phyloP scores from a whole-genome alignment of 202 grass and related monocot species.

The Setaria viridis region DNA sequence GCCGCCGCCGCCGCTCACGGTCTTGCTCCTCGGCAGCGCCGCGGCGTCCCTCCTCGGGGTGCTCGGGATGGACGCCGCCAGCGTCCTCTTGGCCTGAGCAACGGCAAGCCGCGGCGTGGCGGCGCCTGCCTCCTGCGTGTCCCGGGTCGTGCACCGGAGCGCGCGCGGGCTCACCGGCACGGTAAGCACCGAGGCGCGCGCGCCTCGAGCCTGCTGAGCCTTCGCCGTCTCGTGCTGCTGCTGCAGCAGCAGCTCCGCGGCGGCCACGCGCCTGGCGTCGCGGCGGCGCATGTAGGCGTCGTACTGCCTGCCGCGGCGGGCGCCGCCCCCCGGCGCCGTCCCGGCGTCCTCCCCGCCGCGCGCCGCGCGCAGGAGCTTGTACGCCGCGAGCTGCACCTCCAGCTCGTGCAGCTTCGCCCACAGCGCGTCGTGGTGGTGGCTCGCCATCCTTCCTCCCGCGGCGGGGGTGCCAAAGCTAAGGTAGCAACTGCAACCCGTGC shows the following conservation, averaged over 20 bases:
- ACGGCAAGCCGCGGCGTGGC: neutral
- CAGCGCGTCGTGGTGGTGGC: conserved; percentile 44
- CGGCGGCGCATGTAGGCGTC: conserved; percentile 68
- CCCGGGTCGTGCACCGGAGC: neutral
- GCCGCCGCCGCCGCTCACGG: conserved; percentile 15
- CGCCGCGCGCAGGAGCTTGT: conserved; percentile 48
- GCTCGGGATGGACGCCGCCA: neutral
- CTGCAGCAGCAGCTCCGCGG: neutral
- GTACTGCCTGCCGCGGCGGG: conserved; percentile 61
- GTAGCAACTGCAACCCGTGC: neutral
- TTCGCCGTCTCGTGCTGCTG: neutral
- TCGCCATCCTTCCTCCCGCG: conserved; percentile 33
- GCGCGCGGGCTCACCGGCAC: conserved; percentile 31
- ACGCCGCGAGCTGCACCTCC: conserved; percentile 59
- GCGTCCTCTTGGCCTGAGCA: conserved; percentile 36
- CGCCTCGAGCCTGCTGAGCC: neutral
- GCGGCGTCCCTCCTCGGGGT: conserved; percentile 39
- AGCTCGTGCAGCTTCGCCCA: conserved; percentile 66
- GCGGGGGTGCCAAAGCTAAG: neutral
- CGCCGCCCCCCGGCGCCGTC: neutral
- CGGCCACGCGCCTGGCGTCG: conserved; percentile 52
- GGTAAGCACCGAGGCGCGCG: neutral
- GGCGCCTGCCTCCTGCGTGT: conserved; percentile 15
- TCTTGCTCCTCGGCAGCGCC: conserved; percentile 40
- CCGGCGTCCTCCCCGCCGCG: neutral